A percentile compares a stretch with the other conserved stretches of the same genome.
Conservation (phyloP, 257 asterid genomes). For the Nemophila menziesii region DNA sequence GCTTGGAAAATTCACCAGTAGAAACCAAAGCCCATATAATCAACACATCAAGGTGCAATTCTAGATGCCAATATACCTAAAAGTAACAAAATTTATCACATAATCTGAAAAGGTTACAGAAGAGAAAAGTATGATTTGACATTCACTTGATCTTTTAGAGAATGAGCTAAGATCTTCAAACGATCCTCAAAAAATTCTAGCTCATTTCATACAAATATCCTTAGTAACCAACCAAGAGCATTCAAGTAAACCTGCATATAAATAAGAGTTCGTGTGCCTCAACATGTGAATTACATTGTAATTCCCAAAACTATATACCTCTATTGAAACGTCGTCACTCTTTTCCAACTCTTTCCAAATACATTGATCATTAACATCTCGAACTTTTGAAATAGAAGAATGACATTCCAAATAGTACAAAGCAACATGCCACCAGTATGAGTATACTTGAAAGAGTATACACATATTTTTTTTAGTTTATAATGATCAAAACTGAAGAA, state of each 20-base stretch:
- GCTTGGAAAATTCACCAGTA: conserved; percentile 44
- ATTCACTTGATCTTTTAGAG: conserved; percentile 57
- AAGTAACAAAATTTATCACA: conserved; percentile 11
- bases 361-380: conserved; percentile 51
- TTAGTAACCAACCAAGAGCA: conserved; percentile 65
- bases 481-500: too few relatives aligned
- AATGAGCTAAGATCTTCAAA: conserved; percentile 39
- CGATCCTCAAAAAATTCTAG: conserved; percentile 44
- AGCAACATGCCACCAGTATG: conserved; percentile 99
- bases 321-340: conserved; percentile 53
- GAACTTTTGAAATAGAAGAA: conserved; percentile 50
- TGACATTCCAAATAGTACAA: conserved; percentile 82
- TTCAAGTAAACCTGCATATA: conserved; percentile 76
- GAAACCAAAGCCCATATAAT: conserved; percentile 56
- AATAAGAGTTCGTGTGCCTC: too few relatives aligned
- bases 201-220: conserved; percentile 53
- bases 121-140: conserved; percentile 17
- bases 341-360: conserved; percentile 82
- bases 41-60: conserved; percentile 93
- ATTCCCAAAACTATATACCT: conserved; percentile 35
- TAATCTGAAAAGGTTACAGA: conserved; percentile 3
- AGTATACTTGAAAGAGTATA: conserved; percentile 48
- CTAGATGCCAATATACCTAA: conserved; percentile 74
- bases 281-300: too few relatives aligned
- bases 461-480: conserved; percentile 19